These are phyloP conservation scores for Exophiala dermatitidis DNA, from an alignment of 2,329 filamentous ascomycete species.

Conservation along the genomic window DNA sequence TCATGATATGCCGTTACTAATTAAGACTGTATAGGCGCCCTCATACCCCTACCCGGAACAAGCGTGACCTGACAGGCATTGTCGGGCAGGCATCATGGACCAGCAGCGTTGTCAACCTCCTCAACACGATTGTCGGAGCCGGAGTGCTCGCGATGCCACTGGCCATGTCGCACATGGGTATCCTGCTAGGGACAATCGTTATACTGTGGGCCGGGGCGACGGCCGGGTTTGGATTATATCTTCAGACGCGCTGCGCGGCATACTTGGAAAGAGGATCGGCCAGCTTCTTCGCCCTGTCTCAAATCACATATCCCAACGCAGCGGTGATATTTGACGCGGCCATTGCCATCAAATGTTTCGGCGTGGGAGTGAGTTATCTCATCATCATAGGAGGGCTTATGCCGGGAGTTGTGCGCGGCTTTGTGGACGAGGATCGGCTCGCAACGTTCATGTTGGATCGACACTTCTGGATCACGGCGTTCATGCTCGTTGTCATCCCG, in stretches of 20 bases:
- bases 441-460: conserved; percentile 75
- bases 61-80: conserved; percentile 58
- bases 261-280: conserved; percentile 84
- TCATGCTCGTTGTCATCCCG: conserved; percentile 85
- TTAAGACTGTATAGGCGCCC: conserved; percentile 9
- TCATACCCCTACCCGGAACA: conserved; percentile 37
- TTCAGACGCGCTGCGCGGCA: conserved; percentile 84
- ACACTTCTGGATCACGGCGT: conserved; percentile 95
- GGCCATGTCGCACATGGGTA: conserved; percentile 91
- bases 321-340: conserved; percentile 92
- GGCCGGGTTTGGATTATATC: conserved; percentile 85
- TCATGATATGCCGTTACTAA: not conserved
- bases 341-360: conserved; percentile 96
- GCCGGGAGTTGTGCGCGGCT: conserved; percentile 84
- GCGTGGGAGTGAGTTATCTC: conserved; percentile 91
- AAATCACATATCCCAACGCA: conserved; percentile 93
- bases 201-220: conserved; percentile 88
- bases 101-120: conserved; percentile 87
- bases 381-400: conserved; percentile 98
- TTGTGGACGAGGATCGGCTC: conserved; percentile 57
- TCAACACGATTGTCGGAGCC: conserved; percentile 95
- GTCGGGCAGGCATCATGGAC: conserved; percentile 75
- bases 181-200: conserved; percentile 71
- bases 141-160: conserved; percentile 94
- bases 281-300: conserved; percentile 94